Base-by-base conservation (phyloP, 257 asterid species). In the Primulina tabacum region DNA sequence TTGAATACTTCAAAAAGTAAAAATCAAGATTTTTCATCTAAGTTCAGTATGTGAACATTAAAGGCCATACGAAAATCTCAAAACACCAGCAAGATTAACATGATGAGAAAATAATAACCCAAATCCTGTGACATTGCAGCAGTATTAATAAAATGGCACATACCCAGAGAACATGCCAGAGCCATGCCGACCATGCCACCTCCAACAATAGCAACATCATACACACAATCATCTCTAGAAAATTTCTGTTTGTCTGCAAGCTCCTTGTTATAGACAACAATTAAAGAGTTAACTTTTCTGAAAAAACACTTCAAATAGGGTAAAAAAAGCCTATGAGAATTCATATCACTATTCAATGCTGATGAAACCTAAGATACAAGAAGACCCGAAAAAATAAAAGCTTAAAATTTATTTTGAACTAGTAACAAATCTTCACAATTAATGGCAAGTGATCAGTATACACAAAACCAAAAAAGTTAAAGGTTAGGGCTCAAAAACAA, bases 131-230 rank as follows among this genome's bases (percentile, higher is more conserved):
- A 69, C 60, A 75, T 29, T 18, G 69, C 61, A 82, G 60, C 53
- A 61, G 60, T 24, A 24, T 24, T 24, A 24, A 24, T 18, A 60
- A 52, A 72, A 30, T 14, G 40, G 64, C 28, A 76, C 57, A 70
- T 82, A 94, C 99, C 97, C 70, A 94, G 81, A 65, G 97, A 80
- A 82, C 92, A 91, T 7, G 99, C 97, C 57, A 94, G 85, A 73
- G 97, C 97, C 96, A 89, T 85, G 78, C 97, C 99, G 63, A 94
- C 99, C 99, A 91, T 89, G 84, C 99, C 97, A 57, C 99, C 99
- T 77, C 99, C 99, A 76, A 94, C 99, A 78, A 94, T 88, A 71
- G 99, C 97, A 77, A 94, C 80, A 75, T 94, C 99, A 68, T 94
- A 86, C 73, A 89, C 85, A 0, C 85, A 87, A 73, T 66, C 65